phyloP scores from a whole-genome alignment of 306 rosid species.

The Datisca glomerata region DNA sequence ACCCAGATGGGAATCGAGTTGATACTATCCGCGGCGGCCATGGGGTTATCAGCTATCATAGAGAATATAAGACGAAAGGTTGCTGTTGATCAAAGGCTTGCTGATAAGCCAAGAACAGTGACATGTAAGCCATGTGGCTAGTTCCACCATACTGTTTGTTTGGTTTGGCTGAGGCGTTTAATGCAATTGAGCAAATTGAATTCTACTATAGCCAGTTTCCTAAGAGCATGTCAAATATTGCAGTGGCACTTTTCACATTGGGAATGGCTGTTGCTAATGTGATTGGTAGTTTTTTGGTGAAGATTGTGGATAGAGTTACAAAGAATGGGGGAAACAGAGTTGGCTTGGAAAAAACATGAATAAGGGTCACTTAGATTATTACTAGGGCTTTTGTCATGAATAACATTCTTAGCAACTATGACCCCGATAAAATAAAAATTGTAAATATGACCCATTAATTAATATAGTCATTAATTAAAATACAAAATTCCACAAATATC shows the following conservation, averaged over 20 bases:
- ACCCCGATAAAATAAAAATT: too few species aligned
- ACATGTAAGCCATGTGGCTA: constrained; percentile 9
- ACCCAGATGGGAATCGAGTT: background rate
- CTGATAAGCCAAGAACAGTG: constrained; percentile 1
- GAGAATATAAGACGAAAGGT: background rate
- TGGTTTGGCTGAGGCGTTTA: background rate
- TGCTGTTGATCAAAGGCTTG: background rate
- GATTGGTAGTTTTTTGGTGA: constrained; percentile 3
- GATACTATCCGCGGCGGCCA: background rate
- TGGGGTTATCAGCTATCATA: background rate
- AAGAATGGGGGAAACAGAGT: background rate
- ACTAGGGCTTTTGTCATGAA: too few species aligned
- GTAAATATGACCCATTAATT: too few species aligned
- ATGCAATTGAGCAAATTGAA: background rate
- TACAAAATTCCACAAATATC: too few species aligned
- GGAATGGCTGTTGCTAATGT: constrained; percentile 5
- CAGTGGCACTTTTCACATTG: background rate
- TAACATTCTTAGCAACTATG: too few species aligned
- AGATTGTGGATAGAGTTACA: background rate
- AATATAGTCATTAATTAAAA: too few species aligned
- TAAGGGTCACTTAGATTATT: constrained; percentile 10
- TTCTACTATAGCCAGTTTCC: constrained; percentile 4
- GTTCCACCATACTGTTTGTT: background rate
- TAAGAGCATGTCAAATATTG: constrained; percentile 1
- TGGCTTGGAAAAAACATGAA: constrained; percentile 8